These are phyloP conservation scores for Acrocalymma vagum DNA, from an alignment of 2,329 filamentous ascomycete genomes.

Conservation along the genomic window DNA sequence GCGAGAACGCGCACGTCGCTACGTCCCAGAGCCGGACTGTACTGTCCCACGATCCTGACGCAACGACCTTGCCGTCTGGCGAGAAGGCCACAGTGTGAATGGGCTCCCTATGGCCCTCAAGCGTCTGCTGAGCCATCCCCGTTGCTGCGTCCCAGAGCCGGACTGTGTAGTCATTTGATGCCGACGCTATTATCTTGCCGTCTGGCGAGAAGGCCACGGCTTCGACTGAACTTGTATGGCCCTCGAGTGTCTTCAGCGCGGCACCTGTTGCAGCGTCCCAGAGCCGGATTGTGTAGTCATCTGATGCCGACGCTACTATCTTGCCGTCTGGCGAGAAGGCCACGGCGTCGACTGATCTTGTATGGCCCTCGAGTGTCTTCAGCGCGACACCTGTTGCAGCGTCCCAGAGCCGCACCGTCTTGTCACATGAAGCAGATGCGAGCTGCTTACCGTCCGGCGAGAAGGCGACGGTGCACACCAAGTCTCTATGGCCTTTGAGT, in stretches of 20 bases:
- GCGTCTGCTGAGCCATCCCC: conserved; percentile 1
- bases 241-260: conserved; percentile 2
- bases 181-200: conserved; percentile 4
- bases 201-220: conserved; percentile 18
- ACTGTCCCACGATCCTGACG: conserved; percentile 2
- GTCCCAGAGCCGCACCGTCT: conserved; percentile 2
- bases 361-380: conserved; percentile 15
- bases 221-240: conserved; percentile 1
- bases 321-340: conserved; percentile 19
- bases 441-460: not conserved
- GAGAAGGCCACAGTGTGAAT: not conserved
- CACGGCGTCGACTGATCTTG: not conserved
- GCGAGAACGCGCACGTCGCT: conserved; percentile 13
- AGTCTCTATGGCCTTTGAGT: too few relatives aligned
- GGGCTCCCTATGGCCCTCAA: conserved; percentile 6
- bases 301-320: conserved; percentile 7
- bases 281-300: conserved; percentile 1
- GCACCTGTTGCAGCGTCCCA: conserved; percentile 3
- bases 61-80: conserved; percentile 6
- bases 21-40: too few relatives aligned
- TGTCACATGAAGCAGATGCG: conserved; percentile 1
- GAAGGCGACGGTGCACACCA: conserved; percentile 2
- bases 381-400: too few relatives aligned
- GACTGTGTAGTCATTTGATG: not conserved
- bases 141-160: not conserved